Conservation (phyloP, 805 yeast genomes). For the Maudiozyma bulderi region DNA sequence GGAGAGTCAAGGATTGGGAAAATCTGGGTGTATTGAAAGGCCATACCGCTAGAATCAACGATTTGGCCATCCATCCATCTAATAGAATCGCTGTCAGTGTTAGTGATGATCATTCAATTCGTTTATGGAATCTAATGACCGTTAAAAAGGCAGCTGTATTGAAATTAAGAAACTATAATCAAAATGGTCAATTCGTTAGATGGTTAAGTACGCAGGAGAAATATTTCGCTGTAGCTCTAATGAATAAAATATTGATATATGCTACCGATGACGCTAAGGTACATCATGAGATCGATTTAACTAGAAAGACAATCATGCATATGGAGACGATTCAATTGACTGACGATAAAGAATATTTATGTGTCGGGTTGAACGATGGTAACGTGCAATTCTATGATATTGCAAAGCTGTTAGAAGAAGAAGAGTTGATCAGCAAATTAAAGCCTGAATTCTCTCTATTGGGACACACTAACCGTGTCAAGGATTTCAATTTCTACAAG, state of each 20-base stretch:
- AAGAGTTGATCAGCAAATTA: constrained; percentile 8
- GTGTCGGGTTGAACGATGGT: constrained; percentile 67
- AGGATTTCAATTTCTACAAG: constrained; percentile 55
- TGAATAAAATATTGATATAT: constrained; percentile 56
- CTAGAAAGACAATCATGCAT: constrained; percentile 51
- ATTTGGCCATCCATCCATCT: constrained; percentile 79
- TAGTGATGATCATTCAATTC: constrained; percentile 71
- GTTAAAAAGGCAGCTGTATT: constrained; percentile 83
- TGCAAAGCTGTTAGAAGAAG: constrained; percentile 25
- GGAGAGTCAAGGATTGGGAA: constrained; percentile 98
- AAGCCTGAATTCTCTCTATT: constrained; percentile 49
- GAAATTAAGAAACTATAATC: constrained; percentile 62
- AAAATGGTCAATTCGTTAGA: constrained; percentile 52
- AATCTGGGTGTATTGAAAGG: constrained; percentile 80
- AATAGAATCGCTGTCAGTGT: constrained; percentile 88
- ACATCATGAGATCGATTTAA: constrained; percentile 41
- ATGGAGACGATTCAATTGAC: constrained; percentile 39
- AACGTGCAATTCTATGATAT: constrained; percentile 47
- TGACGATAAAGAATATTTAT: constrained; percentile 40
- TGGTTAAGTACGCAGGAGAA: constrained; percentile 61
- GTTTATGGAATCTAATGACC: constrained; percentile 95
- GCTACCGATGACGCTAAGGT: constrained; percentile 54
- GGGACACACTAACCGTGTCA: constrained; percentile 82
- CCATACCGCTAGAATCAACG: constrained; percentile 75
- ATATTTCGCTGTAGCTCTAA: constrained; percentile 65